Base-by-base conservation (phyloP, 768 basidiomycete genomes). In the Lyophyllum shimeji region DNA sequence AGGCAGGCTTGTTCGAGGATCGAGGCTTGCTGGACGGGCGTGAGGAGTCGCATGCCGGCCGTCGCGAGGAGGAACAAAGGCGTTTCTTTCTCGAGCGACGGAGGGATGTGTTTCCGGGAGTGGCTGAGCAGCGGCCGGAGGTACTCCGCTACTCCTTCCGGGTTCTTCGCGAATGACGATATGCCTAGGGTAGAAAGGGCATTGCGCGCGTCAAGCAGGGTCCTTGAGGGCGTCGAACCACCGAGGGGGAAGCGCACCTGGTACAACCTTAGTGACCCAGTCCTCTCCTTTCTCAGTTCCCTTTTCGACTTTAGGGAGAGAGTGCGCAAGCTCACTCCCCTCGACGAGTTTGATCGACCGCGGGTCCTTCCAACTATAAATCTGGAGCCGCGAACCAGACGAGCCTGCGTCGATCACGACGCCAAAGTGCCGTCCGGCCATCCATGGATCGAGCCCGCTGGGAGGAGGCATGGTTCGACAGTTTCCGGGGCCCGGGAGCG, bases 371-470 rank as follows among this genome's bases (percentile, higher is more conserved):
- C 96, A 99, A 69, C 92, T 94, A 75, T 99, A 98, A 63, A 98
- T 93, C 70, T 98, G 95, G 33, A 98, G 76, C 52, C 97, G 79
- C 4, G 96, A 98, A 25, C 97, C 97, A 21, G 95, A 98, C 69
- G 95, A 97, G 58, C 97, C 97, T 67, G 97, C 97, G 77, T 99
- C 97, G 71, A 99, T 93, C 59, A 98, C 95, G 57, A 98, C 82
- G 57, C 93, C 94, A 72, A 93, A 96, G 64, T 87, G 85, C 62
- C 93, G 86, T 53, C 84, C 85, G 57, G 81, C 73, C 53, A 90
- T 81, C 92, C 92, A 94, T 58, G 86, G 73, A 67, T 92, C 84
- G 62, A 78, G 78, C 51, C 75, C 82, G 55, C 80, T 83, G 56
- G 89, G 86, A 47, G 92, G 89, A 44, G 90, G 87, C 92, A 94